A percentile compares a stretch with the other conserved stretches of the same genome.
Conservation (phyloP, 768 basidiomycete species). For the Podaxis mareebaensis region DNA sequence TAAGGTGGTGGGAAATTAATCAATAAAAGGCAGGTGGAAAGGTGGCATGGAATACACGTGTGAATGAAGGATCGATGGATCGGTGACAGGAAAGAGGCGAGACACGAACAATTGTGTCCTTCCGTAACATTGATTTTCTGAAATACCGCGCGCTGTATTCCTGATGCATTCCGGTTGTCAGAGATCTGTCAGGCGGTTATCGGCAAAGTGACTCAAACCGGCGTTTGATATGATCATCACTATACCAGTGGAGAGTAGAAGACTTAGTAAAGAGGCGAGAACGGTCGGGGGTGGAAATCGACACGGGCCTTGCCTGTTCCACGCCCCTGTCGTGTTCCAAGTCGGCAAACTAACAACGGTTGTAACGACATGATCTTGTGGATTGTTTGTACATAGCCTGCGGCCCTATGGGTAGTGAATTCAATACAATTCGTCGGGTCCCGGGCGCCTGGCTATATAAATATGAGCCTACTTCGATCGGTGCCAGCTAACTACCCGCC, state of each 20-base stretch:
- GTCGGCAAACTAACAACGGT: not conserved
- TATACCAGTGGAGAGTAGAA: not conserved
- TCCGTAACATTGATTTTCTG: not conserved
- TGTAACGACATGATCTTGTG: not conserved
- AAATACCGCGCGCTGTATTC: not conserved
- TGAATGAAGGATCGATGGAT: not conserved
- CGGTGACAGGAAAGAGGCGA: slow-evolving; percentile 9
- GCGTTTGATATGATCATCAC: not conserved
- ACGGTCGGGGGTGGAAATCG: not conserved
- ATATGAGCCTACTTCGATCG: not conserved
- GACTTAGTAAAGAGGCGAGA: not conserved
- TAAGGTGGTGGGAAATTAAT: not conserved
- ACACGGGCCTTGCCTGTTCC: not conserved
- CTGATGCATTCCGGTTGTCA: not conserved
- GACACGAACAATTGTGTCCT: not conserved
- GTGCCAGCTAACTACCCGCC: slow-evolving; percentile 3
- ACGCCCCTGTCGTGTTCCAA: not conserved
- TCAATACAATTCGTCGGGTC: slow-evolving; percentile 1
- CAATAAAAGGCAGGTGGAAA: not conserved
- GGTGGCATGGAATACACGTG: slow-evolving; percentile 6
- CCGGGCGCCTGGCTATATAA: slow-evolving; percentile 6
- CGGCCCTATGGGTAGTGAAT: not conserved
- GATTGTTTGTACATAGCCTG: not conserved
- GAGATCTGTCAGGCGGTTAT: not conserved
- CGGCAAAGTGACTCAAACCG: not conserved